Conservation (phyloP, 371 early-diverging fungal genomes). For the Thermomucor indicae-seudaticae region DNA sequence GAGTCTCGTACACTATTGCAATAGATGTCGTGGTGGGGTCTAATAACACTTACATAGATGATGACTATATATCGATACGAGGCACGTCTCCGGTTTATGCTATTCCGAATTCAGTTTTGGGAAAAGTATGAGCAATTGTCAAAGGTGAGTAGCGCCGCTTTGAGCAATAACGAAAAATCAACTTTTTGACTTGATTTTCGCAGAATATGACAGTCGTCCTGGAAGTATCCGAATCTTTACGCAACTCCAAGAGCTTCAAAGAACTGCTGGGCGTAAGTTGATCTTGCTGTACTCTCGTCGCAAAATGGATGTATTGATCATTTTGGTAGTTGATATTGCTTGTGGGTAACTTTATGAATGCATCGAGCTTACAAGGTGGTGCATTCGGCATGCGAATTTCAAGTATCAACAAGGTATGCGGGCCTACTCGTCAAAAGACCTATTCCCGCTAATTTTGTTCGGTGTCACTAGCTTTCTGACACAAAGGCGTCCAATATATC, state of each 20-base stretch:
- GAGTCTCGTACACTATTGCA: neutral
- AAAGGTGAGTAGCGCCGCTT: conserved; percentile 11
- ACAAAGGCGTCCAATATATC: conserved; percentile 45
- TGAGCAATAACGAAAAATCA: neutral
- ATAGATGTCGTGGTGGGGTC: neutral
- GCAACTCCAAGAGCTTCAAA: conserved; percentile 21
- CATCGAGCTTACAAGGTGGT: conserved; percentile 50
- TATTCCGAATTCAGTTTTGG: conserved; percentile 43
- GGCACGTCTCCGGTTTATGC: conserved; percentile 42
- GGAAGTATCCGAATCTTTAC: conserved; percentile 31
- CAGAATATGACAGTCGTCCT: conserved; percentile 33
- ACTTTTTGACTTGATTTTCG: neutral
- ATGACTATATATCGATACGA: conserved; percentile 45
- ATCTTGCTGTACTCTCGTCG: too few species aligned
- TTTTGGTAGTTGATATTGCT: conserved; percentile 40
- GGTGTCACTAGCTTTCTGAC: conserved; percentile 46
- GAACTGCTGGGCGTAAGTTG: conserved; percentile 26
- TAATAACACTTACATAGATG: conserved; percentile 28
- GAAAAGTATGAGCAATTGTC: conserved; percentile 40
- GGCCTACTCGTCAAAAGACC: conserved; percentile 8
- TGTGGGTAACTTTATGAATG: conserved; percentile 64
- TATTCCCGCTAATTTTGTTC: neutral
- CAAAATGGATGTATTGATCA: too few species aligned
- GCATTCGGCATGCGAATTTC: conserved; percentile 56
- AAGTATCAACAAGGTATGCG: conserved; percentile 47